Base-by-base conservation (phyloP, 352 stramenopile genomes). In the Phytophthora litchii region DNA sequence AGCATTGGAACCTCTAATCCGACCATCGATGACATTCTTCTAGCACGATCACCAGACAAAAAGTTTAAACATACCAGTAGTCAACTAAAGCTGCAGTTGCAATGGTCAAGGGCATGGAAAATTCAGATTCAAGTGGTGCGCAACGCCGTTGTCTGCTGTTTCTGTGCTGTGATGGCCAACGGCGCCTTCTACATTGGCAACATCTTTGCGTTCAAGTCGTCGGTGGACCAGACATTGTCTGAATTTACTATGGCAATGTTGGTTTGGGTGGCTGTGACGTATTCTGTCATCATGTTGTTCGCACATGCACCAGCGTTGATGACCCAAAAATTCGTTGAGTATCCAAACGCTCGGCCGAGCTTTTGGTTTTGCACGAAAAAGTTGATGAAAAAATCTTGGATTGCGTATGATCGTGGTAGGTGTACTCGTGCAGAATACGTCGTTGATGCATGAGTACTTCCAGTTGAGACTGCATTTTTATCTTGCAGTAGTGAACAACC, bases 391-490 rank as follows among this genome's bases (percentile, higher is more conserved):
- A 45, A 41, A 31, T 59, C 53, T 10, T 14, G 34, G 0, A 0
- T 41, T 0, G 42, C 40, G 3, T 50, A 50, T 64, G 50, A 19
- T 56, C 12, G 45, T 5, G 3, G 40, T 59, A 20, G 55, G 55
- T 13, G 14, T 67, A 1, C 0, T 74, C 0, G 60, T 70, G 3
- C 44, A 51, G 13, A 20, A 60, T 16, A 64, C 60, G n/a, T 50
- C 54, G 16, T 16, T 63, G 3, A 54, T 53, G 34, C 35, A 45
- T 17, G 16, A 57, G 10, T 31, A 60, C 14, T 63, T 62, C 21
- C 58, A 43, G 3, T 55, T 70, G 38, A 46, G 54, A 27, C 5
- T 58, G 19, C 60, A 77, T 32, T 78, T 74, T 53, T 81, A 81
- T 34, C 16, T 68, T 10, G 64, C 52, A 4, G 46, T 54, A 10